Base-by-base conservation (phyloP, 495 filamentous ascomycete genomes). In the Hypomontagnella monticulosa region DNA sequence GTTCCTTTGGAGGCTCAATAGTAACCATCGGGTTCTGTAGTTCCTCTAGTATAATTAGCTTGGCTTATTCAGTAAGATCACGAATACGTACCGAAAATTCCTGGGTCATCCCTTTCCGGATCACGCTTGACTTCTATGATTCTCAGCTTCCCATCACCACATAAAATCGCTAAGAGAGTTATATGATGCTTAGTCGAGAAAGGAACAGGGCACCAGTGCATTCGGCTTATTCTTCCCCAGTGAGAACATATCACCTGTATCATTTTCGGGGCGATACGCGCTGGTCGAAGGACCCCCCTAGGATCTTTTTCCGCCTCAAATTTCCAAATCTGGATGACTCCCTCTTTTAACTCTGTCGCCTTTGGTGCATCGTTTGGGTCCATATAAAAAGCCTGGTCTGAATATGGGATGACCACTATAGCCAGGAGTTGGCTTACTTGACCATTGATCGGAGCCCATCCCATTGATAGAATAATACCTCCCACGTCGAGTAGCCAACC, bases 401-500 rank as follows among this genome's bases (percentile, higher is more conserved):
- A 63, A 51, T 77, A 76, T 3, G 81, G 79, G n/a, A 76, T 69
- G n/a, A 78, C 65, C 11, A 80, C 73, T 34, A 83, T 70, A 4
- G 79, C 80, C 18, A 83, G 72, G 46, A 81, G 48, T 67, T 83
- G 81, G 14, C 66, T 57, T 20, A 66, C 57, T 15, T 67, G 57
- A 19, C 64, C 57, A 38, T 67, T 44, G n/a, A 71, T 49, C 3
- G 80, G 78, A 2, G 76, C 79, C 81, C 81, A 83, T 10, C 63
- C 74, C 63, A 82, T 71, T 10, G 75, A 74, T 20, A 81, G 67
- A 9, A 77, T 73, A 27, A 81, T 75, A 46, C 80, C 79, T 19
- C 78, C 80, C 4, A 78, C 73, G 56, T 83, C 74, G 41, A 83
- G 57, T 54, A 81, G 69, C 78, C 78, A 81, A 8, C 80, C 79